Evolutionary conservation across 345 rosid genomes (phyloP).

Genomic region (Rhizophora mangle): DNA sequence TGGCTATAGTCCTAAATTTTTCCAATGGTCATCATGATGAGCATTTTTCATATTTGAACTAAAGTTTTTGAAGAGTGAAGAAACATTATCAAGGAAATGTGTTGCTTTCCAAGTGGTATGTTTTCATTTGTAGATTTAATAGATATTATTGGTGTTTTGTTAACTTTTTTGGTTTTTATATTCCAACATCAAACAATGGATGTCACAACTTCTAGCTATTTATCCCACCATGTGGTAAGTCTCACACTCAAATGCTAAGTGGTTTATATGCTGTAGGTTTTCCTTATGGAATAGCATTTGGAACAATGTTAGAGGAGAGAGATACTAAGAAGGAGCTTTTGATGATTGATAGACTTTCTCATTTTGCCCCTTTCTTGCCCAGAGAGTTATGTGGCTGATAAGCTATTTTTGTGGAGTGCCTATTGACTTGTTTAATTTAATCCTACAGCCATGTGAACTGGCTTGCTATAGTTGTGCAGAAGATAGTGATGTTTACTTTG

Average conservation of each 20-base stretch:
- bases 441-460: constrained; percentile 81
- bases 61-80: too few species aligned
- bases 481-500: constrained; percentile 77
- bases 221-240: constrained; percentile 4
- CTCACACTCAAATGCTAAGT: neutral
- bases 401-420: neutral
- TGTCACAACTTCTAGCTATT: neutral
- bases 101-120: too few species aligned
- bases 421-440: constrained; percentile 6
- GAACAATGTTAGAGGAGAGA: neutral
- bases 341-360: neutral
- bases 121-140: too few species aligned
- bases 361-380: neutral
- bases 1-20: too few species aligned
- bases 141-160: too few species aligned
- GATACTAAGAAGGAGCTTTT: neutral
- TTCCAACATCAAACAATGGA: neutral
- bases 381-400: neutral
- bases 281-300: neutral
- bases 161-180: neutral
- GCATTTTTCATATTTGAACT: too few species aligned
- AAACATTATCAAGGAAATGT: too few species aligned
- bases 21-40: too few species aligned
- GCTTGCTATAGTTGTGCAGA: constrained; percentile 84
- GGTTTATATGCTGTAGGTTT: neutral